Evolutionary conservation across 352 stramenopile genomes (phyloP).

Genomic region (Salisapilia sapeloensis): DNA sequence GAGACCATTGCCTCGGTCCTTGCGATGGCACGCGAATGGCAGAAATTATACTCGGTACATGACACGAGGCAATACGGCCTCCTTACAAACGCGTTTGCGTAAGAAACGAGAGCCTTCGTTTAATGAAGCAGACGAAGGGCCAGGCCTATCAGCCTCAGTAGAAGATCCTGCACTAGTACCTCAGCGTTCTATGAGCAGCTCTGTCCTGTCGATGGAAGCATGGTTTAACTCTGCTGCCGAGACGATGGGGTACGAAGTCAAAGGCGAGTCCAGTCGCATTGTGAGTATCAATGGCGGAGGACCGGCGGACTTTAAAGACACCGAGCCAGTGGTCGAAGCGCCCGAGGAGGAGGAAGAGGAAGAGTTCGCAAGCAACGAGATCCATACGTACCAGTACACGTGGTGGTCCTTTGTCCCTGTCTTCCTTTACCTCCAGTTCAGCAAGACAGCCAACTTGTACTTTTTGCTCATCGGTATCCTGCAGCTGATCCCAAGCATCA

Average conservation of each 20-base stretch:
- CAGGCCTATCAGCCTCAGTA: background rate
- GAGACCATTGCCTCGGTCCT: slow-evolving; percentile 35
- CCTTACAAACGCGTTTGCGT: slow-evolving; percentile 28
- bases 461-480: slow-evolving; percentile 82
- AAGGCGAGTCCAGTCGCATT: slow-evolving; percentile 26
- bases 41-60: slow-evolving; percentile 64
- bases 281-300: slow-evolving; percentile 51
- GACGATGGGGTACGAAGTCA: background rate
- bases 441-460: slow-evolving; percentile 81
- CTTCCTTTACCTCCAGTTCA: slow-evolving; percentile 76
- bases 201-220: slow-evolving; percentile 44
- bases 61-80: slow-evolving; percentile 44
- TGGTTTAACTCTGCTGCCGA: no score
- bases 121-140: no score
- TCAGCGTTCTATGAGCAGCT: slow-evolving; percentile 17
- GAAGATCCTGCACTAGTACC: background rate
- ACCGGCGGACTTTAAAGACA: background rate
- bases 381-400: slow-evolving; percentile 78
- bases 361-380: slow-evolving; percentile 55
- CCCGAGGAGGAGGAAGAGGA: slow-evolving; percentile 9
- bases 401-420: slow-evolving; percentile 81
- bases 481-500: slow-evolving; percentile 73
- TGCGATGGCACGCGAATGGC: slow-evolving; percentile 63
- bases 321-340: background rate
- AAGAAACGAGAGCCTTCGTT: slow-evolving; percentile 23